Evolutionary conservation across 2,329 filamentous ascomycete species (phyloP), one percentile per base, ranked within the genome.

Genomic region (Neospermospora avenae): DNA sequence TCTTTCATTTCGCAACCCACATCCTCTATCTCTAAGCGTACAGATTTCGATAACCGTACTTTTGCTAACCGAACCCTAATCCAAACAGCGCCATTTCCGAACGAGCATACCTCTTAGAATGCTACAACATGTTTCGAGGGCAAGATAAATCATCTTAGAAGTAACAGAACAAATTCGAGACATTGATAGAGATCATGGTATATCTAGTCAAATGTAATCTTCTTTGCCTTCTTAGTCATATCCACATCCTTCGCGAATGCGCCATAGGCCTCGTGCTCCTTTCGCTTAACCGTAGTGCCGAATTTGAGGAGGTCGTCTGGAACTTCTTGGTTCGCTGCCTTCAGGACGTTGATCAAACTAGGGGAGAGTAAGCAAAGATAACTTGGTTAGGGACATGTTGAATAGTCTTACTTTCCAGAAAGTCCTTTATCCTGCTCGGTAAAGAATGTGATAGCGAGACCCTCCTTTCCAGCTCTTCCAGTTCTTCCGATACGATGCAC

Each of bases 211-310:
- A 97, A 97, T 49, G 86, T 93, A 73, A 97, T 96, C 81, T 96
- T 97, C 59, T 89, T 95, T 28, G 90, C 87, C 75, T 90, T 88
- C 77, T 93, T 89, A 74, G 84, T 90, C 74, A 87, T 87, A 69
- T 91, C 89, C 8, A 90, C 86, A 69, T 97, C 91, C 77, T 95
- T 96, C 81, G 90, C 96, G 74, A 98, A 98, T 34, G 92, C 91
- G 59, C 95, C 95, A 73, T 98, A 99, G 51, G 90, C 89, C 71
- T 92, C 90, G 77, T 99, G 95, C 52, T 87, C 84, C 91, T 98
- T 98, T 85, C 96, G 97, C 85, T 98, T 99, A 55, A 99, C 95
- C 0, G 93, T 98, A 22, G 92, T 96, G 70, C 95, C 95, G 69
- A 97, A 99, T 77, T 96, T 97, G 74, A 98, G 81, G 39, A 99